Percentiles rank a stretch among this genome's conserved stretches.
These are phyloP conservation scores for Candida pseudoglaebosa DNA, from an alignment of 805 yeast species.

Conservation along the genomic window DNA sequence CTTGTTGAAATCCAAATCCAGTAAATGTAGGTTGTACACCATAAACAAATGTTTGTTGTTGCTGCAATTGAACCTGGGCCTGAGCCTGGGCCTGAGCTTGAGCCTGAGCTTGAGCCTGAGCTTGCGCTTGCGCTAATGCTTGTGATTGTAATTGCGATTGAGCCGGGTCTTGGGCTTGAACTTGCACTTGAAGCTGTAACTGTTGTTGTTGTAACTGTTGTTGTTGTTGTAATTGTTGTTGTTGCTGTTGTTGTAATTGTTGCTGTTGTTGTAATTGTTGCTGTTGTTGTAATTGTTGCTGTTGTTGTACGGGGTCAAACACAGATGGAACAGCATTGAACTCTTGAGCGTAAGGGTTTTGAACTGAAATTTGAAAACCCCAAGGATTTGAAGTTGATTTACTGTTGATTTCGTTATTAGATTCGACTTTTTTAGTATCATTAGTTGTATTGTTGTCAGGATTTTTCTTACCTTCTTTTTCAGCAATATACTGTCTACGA, in stretches of 20 bases:
- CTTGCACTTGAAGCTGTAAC: conserved; percentile 3
- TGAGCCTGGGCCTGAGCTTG: too few relatives aligned
- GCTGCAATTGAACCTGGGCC: too few relatives aligned
- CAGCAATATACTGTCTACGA: conserved; percentile 72
- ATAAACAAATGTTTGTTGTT: conserved; percentile 1
- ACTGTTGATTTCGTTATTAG: conserved; percentile 13
- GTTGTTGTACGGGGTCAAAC: conserved; percentile 16
- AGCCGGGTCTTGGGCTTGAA: conserved; percentile 2
- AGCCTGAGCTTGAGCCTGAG: too few relatives aligned
- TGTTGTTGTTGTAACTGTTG: conserved; percentile 24
- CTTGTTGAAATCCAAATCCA: conserved; percentile 1
- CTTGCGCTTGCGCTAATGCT: background rate
- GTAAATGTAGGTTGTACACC: conserved; percentile 4
- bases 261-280: conserved; percentile 11
- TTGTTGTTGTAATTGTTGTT: conserved; percentile 26
- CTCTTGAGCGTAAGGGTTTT: conserved; percentile 13
- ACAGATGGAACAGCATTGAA: conserved; percentile 3
- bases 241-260: conserved; percentile 9
- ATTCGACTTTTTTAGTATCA: background rate
- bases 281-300: conserved; percentile 15
- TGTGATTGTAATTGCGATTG: background rate
- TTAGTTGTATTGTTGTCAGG: conserved; percentile 4
- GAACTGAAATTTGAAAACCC: conserved; percentile 17
- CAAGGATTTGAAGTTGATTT: conserved; percentile 40
- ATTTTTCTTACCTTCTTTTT: conserved; percentile 30